Evolutionary conservation across 169 alveolate genomes (phyloP), one percentile per base, ranked within the genome.

Genomic region (Plasmodium falciparum): DNA sequence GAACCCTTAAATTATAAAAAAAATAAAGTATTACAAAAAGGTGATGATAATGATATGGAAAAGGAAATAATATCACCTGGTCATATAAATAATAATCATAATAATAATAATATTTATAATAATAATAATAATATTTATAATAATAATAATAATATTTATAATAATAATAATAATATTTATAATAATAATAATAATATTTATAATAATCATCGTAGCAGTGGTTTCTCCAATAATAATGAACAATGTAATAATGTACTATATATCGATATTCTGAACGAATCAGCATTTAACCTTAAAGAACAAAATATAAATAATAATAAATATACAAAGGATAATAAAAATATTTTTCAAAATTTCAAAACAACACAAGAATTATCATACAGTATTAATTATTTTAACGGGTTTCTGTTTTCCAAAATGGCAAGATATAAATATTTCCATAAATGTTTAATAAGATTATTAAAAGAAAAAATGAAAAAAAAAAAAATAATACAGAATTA

Each of bases 351-450:
- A 83, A 83, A 69, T 54, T 83, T 56, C 43, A 83, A 83, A 69
- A 83, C 66, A 49, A 9, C 83, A 45, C 91, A 83, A 45, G 85
- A 83, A 20, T 50, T 76, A 22, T 20, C 80, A 20, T 69, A 58
- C 50, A 69, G 66, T 39, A 83, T 83, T 69, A 83, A 45, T 47
- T 83, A 69, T 29, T 83, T 83, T 29, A 29, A 83, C 52, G 91
- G 91, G 29, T 83, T 39, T 39, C 69, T 83, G 8, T 69, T 83
- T 58, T 69, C 91, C 54, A 83, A 69, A 83, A 83, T 83, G 91
- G 65, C 80, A 12, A 67, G 91, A 56, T 83, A 83, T 54, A 83
- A 83, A 83, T 83, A 69, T 69, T 83, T 83, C 39, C 91, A 83
- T 63, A 83, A 83, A 59, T 83, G 91, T 22, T 69, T 83, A 70